Evolutionary conservation across 805 yeast species (phyloP).

Genomic region (Lachancea thermotolerans): DNA sequence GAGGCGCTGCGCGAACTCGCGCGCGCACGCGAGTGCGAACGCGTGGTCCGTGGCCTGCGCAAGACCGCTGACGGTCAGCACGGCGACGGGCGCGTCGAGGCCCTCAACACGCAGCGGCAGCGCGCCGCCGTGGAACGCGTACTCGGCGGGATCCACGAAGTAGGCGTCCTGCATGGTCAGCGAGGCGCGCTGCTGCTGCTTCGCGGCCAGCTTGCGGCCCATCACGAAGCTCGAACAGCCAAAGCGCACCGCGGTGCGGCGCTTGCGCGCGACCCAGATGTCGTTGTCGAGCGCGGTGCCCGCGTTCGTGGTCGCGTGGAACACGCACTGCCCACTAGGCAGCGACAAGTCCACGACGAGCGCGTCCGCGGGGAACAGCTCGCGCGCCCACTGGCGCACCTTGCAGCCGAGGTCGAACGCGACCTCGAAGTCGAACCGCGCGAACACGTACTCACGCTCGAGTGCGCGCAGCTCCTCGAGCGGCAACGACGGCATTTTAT

Average conservation of each 20-base stretch:
- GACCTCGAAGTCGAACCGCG: constrained; percentile 27
- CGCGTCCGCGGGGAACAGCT: constrained; percentile 28
- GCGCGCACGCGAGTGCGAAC: constrained; percentile 31
- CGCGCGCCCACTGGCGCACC: constrained; percentile 34
- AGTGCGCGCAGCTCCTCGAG: constrained; percentile 13
- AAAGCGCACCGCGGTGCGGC: constrained; percentile 41
- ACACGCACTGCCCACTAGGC: constrained; percentile 40
- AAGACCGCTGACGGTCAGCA: constrained; percentile 50
- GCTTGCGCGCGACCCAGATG: constrained; percentile 46
- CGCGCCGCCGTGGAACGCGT: constrained; percentile 52
- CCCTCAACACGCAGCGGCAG: constrained; percentile 39
- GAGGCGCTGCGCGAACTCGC: constrained; percentile 12
- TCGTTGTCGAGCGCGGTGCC: constrained; percentile 46
- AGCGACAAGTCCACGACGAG: constrained; percentile 45
- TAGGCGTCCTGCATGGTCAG: constrained; percentile 36
- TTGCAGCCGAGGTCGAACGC: constrained; percentile 43
- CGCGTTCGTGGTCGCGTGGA: constrained; percentile 34
- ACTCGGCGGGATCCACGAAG: constrained; percentile 38
- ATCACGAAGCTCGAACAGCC: constrained; percentile 42
- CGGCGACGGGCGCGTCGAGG: constrained; percentile 36
- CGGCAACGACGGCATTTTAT: not conserved
- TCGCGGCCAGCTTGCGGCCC: constrained; percentile 31
- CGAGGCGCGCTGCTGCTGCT: constrained; percentile 18
- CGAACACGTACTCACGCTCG: constrained; percentile 11
- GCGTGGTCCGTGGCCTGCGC: constrained; percentile 49